These are phyloP conservation scores for Euphorbia tirucalli DNA, from an alignment of 345 rosid genomes.

Conservation along the genomic window DNA sequence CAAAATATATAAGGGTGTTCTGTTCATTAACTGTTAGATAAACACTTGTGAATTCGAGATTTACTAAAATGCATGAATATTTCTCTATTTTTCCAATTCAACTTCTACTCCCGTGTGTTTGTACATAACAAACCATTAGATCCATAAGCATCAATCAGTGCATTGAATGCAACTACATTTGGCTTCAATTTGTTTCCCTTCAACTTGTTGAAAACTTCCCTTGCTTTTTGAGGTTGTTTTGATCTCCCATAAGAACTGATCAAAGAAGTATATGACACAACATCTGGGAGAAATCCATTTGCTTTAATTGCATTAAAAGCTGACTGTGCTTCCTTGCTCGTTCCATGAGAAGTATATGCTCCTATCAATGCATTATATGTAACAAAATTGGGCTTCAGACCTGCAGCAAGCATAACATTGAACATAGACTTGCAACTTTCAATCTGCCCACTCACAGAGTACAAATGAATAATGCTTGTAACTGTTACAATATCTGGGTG, in stretches of 20 bases:
- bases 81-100: no score
- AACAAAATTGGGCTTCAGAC: constrained; percentile 73
- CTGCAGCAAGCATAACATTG: constrained; percentile 76
- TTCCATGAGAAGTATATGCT: constrained; percentile 83
- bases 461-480: constrained; percentile 72
- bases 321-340: constrained; percentile 71
- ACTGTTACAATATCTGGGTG: constrained; percentile 75
- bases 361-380: constrained; percentile 74
- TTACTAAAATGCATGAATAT: no score
- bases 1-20: no score
- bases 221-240: constrained; percentile 66
- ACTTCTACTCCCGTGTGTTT: no score
- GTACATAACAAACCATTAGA: constrained; percentile 79
- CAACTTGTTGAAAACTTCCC: constrained; percentile 70
- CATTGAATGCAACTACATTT: constrained; percentile 73
- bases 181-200: constrained; percentile 66
- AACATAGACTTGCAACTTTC: constrained; percentile 74
- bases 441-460: constrained; percentile 69
- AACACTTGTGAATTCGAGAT: no score
- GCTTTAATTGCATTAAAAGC: constrained; percentile 65
- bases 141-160: constrained; percentile 88
- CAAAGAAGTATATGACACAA: constrained; percentile 75
- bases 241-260: constrained; percentile 93
- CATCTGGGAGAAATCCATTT: constrained; percentile 67
- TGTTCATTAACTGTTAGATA: no score